Evolutionary conservation across 2,329 filamentous ascomycete genomes (phyloP).

Genomic region (Phaeophleospora eucalypticola): DNA sequence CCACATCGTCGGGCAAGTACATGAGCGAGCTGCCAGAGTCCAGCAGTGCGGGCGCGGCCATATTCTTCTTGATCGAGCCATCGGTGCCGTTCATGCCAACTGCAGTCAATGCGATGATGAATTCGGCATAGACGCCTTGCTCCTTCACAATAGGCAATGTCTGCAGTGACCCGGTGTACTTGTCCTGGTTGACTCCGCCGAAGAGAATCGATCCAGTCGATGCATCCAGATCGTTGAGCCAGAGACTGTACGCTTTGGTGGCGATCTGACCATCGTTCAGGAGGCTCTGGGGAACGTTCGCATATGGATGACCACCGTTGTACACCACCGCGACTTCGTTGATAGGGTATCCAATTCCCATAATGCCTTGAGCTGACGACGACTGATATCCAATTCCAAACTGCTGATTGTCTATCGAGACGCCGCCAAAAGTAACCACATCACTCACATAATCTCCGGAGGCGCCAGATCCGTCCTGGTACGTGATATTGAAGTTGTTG

Average conservation of each 20-base stretch:
- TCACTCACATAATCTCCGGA: constrained; percentile 77
- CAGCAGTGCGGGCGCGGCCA: constrained; percentile 56
- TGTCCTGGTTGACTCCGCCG: constrained; percentile 73
- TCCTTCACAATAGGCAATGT: constrained; percentile 56
- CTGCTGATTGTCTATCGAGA: constrained; percentile 56
- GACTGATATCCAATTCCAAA: constrained; percentile 70
- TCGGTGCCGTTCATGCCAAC: constrained; percentile 42
- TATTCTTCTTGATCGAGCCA: constrained; percentile 41
- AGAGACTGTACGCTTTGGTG: constrained; percentile 65
- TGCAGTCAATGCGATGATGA: constrained; percentile 50
- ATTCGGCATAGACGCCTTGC: constrained; percentile 48
- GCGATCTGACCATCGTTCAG: constrained; percentile 59
- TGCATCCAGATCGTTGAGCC: constrained; percentile 56
- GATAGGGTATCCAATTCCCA: constrained; percentile 76
- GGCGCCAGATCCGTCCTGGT: constrained; percentile 76
- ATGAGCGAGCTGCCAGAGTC: constrained; percentile 72
- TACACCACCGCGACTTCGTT: constrained; percentile 73
- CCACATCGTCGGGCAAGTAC: constrained; percentile 63
- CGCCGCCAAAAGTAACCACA: constrained; percentile 57
- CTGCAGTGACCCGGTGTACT: constrained; percentile 62
- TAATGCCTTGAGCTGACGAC: constrained; percentile 61
- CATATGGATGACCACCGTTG: constrained; percentile 47
- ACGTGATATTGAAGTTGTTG: constrained; percentile 79
- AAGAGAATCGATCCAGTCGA: constrained; percentile 70
- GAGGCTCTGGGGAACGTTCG: constrained; percentile 63